Conservation (phyloP, 2,329 filamentous ascomycete species). For the Scytalidium sp. region DNA sequence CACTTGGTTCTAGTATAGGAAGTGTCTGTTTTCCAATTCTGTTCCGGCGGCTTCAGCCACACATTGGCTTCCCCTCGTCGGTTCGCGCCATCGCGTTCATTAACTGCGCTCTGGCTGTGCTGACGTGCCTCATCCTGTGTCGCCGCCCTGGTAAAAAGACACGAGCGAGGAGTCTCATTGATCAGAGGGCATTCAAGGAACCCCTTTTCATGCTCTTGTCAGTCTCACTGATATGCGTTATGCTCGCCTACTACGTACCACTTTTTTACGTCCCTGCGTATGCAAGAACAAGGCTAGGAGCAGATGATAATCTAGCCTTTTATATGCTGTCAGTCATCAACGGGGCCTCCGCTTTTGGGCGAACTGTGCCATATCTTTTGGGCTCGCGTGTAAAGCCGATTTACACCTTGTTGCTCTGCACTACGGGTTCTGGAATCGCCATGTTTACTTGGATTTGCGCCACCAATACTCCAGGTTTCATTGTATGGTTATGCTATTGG, state of each 20-base stretch:
- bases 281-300: constrained; percentile 38
- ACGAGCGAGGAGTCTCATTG: not conserved
- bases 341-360: constrained; percentile 45
- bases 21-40: constrained; percentile 57
- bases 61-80: constrained; percentile 49
- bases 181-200: constrained; percentile 29
- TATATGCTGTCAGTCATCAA: constrained; percentile 52
- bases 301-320: constrained; percentile 39
- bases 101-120: constrained; percentile 30
- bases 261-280: constrained; percentile 41
- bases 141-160: not conserved
- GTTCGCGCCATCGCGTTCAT: constrained; percentile 52
- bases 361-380: constrained; percentile 46
- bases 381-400: constrained; percentile 48
- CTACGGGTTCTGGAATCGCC: constrained; percentile 1
- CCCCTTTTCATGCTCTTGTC: constrained; percentile 29
- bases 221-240: constrained; percentile 36
- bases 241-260: constrained; percentile 47
- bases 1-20: constrained; percentile 36
- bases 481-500: constrained; percentile 72
- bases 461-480: constrained; percentile 53
- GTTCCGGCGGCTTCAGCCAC: constrained; percentile 2
- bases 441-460: constrained; percentile 40
- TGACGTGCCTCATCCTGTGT: not conserved
- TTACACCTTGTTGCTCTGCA: constrained; percentile 37